phyloP scores from a whole-genome alignment of 106 monocot genomes.

The Apostasia shenzhenica region DNA sequence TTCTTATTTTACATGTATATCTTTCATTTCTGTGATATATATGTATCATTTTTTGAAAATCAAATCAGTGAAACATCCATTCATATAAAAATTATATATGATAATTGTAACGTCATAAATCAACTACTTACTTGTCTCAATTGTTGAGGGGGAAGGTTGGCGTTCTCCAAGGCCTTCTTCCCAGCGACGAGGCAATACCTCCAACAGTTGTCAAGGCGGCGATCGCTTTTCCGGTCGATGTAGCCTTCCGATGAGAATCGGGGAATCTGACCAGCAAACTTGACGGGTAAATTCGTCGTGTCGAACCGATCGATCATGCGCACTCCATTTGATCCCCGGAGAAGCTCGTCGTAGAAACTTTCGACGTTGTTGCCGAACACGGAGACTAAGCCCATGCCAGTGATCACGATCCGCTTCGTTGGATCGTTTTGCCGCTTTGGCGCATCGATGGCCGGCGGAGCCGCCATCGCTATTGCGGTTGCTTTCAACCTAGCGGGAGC shows the following conservation, averaged over 20 bases:
- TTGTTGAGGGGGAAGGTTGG: constrained; percentile 14
- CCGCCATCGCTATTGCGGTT: background rate
- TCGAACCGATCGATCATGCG: constrained; percentile 31
- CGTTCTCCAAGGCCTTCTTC: constrained; percentile 19
- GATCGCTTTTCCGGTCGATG: constrained; percentile 14
- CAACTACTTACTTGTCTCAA: constrained; percentile 13
- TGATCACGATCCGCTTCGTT: constrained; percentile 29
- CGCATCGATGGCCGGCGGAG: background rate
- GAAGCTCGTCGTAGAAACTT: constrained; percentile 23
- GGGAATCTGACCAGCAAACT: constrained; percentile 23
- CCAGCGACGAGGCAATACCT: constrained; percentile 35
- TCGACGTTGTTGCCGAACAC: constrained; percentile 32
- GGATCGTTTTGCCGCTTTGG: constrained; percentile 35
- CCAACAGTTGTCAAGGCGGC: constrained; percentile 27
- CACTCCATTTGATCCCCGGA: constrained; percentile 28
- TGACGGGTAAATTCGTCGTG: constrained; percentile 11
- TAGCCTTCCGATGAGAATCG: constrained; percentile 15
- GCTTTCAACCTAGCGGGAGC: too few species aligned
- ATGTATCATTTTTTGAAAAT: too few species aligned
- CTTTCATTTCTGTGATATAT: too few species aligned
- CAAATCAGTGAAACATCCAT: too few species aligned
- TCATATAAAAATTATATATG: too few species aligned
- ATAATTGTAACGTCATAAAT: too few species aligned
- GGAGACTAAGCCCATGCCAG: constrained; percentile 31
- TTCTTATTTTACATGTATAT: too few species aligned